Conservation (phyloP, 495 filamentous ascomycete species). For the Talaromyces adpressus region DNA sequence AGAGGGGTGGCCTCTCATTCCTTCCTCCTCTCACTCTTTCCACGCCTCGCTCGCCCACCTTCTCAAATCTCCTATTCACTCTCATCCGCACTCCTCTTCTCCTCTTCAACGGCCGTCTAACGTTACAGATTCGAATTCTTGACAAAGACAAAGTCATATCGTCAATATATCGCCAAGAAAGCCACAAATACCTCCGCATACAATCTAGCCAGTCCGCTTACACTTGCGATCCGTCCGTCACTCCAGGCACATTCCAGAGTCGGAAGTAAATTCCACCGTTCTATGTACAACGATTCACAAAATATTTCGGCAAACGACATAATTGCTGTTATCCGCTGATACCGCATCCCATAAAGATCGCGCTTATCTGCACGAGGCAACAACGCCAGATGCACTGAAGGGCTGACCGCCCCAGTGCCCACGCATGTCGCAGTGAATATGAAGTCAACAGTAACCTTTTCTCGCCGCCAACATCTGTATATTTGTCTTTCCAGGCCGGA, state of each 20-base stretch:
- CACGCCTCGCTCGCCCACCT: neutral
- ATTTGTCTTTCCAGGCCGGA: conserved; percentile 13
- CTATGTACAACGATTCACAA: neutral
- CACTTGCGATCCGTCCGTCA: neutral
- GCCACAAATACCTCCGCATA: neutral
- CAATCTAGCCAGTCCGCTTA: neutral
- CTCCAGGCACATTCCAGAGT: conserved; percentile 1
- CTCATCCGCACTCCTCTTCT: conserved; percentile 7
- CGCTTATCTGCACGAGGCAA: neutral
- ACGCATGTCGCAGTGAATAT: conserved; percentile 28
- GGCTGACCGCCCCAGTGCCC: conserved; percentile 33
- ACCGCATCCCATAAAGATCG: neutral
- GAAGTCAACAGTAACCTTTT: conserved; percentile 20
- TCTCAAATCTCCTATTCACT: neutral
- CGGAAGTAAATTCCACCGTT: neutral
- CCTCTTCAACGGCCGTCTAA: neutral
- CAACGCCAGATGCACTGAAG: conserved; percentile 23
- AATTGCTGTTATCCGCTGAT: neutral
- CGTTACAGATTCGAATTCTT: neutral
- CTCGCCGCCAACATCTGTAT: conserved; percentile 7
- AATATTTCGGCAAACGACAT: neutral
- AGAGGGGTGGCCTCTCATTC: neutral
- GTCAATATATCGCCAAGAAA: neutral
- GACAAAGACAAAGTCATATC: neutral
- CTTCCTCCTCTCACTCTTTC: neutral